Percentiles rank a stretch among this genome's conserved stretches.
Conservation (phyloP, 306 rosid species). For the Vigna unguiculata region DNA sequence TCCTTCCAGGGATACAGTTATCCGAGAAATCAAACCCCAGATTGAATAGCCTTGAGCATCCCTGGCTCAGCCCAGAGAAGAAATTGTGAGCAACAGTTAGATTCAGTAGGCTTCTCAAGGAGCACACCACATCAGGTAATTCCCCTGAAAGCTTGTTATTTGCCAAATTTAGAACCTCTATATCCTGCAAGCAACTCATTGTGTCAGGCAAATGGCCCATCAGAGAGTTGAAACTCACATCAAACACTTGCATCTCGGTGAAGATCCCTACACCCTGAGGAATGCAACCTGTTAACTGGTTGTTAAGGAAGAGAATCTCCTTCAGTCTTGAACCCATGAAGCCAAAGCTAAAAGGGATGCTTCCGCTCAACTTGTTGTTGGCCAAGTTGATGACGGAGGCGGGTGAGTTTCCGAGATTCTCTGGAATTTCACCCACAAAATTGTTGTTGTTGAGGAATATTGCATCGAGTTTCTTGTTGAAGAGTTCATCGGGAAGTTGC, state of each 20-base stretch:
- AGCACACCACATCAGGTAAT: constrained; percentile 74
- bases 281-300: constrained; percentile 83
- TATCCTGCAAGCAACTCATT: constrained; percentile 68
- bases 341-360: constrained; percentile 76
- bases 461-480: constrained; percentile 71
- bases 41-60: constrained; percentile 63
- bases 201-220: constrained; percentile 91
- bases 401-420: constrained; percentile 79
- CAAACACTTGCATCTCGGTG: constrained; percentile 79
- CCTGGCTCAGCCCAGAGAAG: constrained; percentile 81
- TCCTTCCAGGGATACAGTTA: constrained; percentile 84
- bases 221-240: constrained; percentile 79
- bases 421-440: constrained; percentile 79
- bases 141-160: constrained; percentile 91
- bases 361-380: constrained; percentile 72
- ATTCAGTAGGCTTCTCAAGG: constrained; percentile 64
- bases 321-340: constrained; percentile 61
- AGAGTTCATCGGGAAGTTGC: constrained; percentile 68
- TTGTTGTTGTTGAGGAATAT: constrained; percentile 85
- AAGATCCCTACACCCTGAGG: constrained; percentile 86
- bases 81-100: constrained; percentile 82
- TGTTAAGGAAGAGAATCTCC: constrained; percentile 83
- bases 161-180: constrained; percentile 79
- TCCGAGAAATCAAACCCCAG: constrained; percentile 81
- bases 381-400: constrained; percentile 93